Percentiles rank a stretch among this genome's conserved stretches.
Evolutionary conservation across 2,329 filamentous ascomycete genomes (phyloP).

Genomic region (Fusarium agapanthi): DNA sequence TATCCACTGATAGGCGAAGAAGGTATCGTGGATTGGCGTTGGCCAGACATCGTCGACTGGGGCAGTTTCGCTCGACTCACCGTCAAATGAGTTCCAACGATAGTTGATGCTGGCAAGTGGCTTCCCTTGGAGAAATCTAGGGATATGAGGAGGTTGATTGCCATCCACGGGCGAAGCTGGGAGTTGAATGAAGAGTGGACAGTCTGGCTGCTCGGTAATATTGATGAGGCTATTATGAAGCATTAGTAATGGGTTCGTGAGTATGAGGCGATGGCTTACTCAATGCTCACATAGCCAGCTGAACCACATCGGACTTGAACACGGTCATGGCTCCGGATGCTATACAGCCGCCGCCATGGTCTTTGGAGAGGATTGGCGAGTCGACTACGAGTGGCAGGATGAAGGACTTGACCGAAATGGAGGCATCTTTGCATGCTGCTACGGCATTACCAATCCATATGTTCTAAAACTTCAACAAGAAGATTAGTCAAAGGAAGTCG

Average conservation of each 20-base stretch:
- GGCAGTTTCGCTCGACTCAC: slow-evolving; percentile 27
- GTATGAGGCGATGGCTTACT: slow-evolving; percentile 52
- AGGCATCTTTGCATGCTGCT: slow-evolving; percentile 40
- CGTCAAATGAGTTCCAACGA: slow-evolving; percentile 56
- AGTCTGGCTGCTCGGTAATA: slow-evolving; percentile 46
- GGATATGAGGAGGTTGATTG: slow-evolving; percentile 44
- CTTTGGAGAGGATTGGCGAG: neutral
- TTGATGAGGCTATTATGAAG: slow-evolving; percentile 57
- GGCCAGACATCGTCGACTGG: slow-evolving; percentile 56
- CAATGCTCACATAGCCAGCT: slow-evolving; percentile 59
- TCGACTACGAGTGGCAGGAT: slow-evolving; percentile 18
- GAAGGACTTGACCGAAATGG: slow-evolving; percentile 8
- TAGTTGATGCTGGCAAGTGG: slow-evolving; percentile 68
- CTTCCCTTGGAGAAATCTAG: slow-evolving; percentile 52
- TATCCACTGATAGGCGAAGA: slow-evolving; percentile 64
- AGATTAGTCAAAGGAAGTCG: neutral
- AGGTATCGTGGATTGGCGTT: slow-evolving; percentile 64
- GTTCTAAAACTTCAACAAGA: neutral
- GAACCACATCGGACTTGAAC: slow-evolving; percentile 59
- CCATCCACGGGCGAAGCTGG: slow-evolving; percentile 56
- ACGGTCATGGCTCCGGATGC: slow-evolving; percentile 47
- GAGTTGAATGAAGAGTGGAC: slow-evolving; percentile 64
- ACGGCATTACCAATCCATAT: slow-evolving; percentile 17
- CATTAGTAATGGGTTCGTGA: slow-evolving; percentile 23
- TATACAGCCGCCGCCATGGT: slow-evolving; percentile 26